Evolutionary conservation across 805 yeast genomes (phyloP), one percentile per base, ranked within the genome.

Genomic region (Pichia cabralensis): DNA sequence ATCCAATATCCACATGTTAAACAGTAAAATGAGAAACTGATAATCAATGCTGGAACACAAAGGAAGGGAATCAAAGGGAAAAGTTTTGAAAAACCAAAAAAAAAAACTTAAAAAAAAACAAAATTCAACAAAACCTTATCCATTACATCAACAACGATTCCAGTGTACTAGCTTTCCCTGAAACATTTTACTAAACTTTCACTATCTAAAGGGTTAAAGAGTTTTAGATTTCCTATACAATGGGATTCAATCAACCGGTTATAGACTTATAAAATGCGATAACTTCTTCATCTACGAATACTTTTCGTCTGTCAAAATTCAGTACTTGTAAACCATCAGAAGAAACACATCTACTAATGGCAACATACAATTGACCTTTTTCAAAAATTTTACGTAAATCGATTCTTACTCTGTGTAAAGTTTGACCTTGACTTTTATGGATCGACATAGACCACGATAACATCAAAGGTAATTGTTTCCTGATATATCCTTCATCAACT

Each of bases 401-500:
- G 10, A 82, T 84, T 42, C 71, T 73, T 3, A 82, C 76, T 41
- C 83, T 55, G 27, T 71, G 75, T 29, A 82, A 65, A 0, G 94
- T 80, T 58, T 82, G 94, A 3, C 94, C 94, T 52, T 82, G 94
- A 0, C 92, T 74, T 52, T 82, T 82, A 50, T 82, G 94, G 33
- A 82, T 82, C 0, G 92, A 82, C 45, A 82, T 54, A 0, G 94
- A 86, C 92, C 92, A 82, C 17, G 92, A 76, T 24, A 82, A 57
- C 37, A 80, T 61, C 21, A 82, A 59, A 1, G 94, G 94, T 3
- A 80, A 45, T 50, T 82, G 94, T 0, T 43, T 50, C 48, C 88
- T 63, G 16, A 43, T 45, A 3, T 47, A 38, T 13, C 11, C 29
- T 12, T 23, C 23, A 19, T 22, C 8, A 18, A 20, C n/a, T 3